Evolutionary conservation across 192 early-diverging fungal genomes (phyloP).

Genomic region (Mortierella claussenii): DNA sequence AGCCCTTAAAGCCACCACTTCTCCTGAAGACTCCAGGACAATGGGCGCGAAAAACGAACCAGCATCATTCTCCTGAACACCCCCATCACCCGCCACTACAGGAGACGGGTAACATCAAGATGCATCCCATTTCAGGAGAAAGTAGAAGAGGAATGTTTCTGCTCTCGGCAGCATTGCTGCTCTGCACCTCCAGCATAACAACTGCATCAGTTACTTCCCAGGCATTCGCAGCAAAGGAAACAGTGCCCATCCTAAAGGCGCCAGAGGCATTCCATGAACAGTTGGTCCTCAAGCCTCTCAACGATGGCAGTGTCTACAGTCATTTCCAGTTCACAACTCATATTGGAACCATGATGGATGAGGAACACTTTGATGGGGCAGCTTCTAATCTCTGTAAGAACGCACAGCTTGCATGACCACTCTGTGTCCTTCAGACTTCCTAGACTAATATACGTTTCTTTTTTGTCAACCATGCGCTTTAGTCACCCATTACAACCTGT

Average conservation of each 20-base stretch:
- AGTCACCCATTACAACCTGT: constrained; percentile 80
- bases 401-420: no score
- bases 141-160: constrained; percentile 14
- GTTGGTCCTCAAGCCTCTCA: constrained; percentile 74
- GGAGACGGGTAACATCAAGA: not conserved
- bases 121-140: constrained; percentile 17
- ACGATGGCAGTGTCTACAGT: constrained; percentile 83
- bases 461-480: constrained; percentile 4
- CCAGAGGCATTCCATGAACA: constrained; percentile 73
- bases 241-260: constrained; percentile 26
- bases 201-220: constrained; percentile 4
- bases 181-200: not conserved
- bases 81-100: no score
- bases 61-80: not conserved
- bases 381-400: constrained; percentile 44
- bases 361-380: constrained; percentile 35
- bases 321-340: constrained; percentile 81
- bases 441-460: not conserved
- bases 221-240: constrained; percentile 12
- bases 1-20: not conserved
- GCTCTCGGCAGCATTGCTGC: constrained; percentile 20
- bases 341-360: constrained; percentile 43
- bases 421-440: no score
- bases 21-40: no score
- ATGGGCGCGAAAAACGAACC: no score